Base-by-base conservation (phyloP, 1,284 basidiomycete species). In the Irpex rosettiformis region DNA sequence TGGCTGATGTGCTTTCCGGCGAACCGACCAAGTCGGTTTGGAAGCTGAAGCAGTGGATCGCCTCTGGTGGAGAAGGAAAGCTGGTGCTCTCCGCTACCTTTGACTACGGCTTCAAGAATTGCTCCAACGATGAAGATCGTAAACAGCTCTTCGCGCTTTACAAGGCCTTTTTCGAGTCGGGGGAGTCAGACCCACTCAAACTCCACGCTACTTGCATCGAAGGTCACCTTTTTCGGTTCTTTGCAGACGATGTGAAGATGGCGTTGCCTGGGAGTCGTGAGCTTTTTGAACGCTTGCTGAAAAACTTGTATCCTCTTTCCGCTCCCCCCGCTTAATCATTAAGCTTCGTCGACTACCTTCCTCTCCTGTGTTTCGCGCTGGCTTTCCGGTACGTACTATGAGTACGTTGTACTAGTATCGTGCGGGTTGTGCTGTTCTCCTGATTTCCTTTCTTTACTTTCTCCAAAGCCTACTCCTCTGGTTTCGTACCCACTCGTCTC, bases 21-120 rank as follows among this genome's bases (percentile, higher is more conserved):
- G 61, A 63, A 2, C 64, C 65, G 7, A 3, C 8, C 28, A 69
- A 71, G 53, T 74, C 75, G 0, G 75, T 77, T 21, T 79, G 77
- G 77, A 11, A 66, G 28, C 66, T 79, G 27, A 79, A 77, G 62
- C 66, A 70, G 30, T 72, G 68, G 51, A 62, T 73, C 28, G 54
- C 54, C 13, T 60, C 61, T 1, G 65, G 62, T 2, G 51, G 62
- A 2, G 18, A 55, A 8, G 53, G 58, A 7, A 11, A 4, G 3
- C 51, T 45, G 2, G 18, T n/a, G 3, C 62, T 56, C 2, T 43
- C 70, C 1, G 61, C 74, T 3, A 1, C 4, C 1, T 65, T 63
- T 7, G 75, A 77, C 58, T 78, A 77, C 45, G 76, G 77, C 3
- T 77, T 75, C 61, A 60, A 8, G 6, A 75, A 76, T 56, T 76